These are phyloP conservation scores for Leccinum solheimii DNA, from an alignment of 1,284 basidiomycete genomes.

Conservation along the genomic window DNA sequence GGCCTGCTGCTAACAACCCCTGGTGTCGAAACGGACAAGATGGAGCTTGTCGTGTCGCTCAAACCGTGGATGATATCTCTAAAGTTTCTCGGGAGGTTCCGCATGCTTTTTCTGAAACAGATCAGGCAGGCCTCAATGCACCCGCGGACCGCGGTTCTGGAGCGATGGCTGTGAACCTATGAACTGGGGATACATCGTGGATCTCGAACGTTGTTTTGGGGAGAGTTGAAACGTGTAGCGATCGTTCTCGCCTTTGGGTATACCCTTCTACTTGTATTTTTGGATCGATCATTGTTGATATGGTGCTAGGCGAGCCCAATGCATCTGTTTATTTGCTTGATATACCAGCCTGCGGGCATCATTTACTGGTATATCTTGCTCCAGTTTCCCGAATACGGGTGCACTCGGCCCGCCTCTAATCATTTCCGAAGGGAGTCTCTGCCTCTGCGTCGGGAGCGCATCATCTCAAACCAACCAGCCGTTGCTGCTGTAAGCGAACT, in stretches of 20 bases:
- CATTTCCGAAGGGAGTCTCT: too few relatives aligned
- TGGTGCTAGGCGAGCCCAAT: conserved; percentile 68
- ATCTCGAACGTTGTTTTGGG: too few relatives aligned
- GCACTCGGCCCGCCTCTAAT: too few relatives aligned
- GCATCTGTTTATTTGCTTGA: conserved; percentile 87
- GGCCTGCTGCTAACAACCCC: conserved; percentile 53
- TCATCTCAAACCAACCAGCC: too few relatives aligned
- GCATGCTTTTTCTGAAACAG: conserved; percentile 89
- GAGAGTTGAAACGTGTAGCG: too few relatives aligned
- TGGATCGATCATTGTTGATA: conserved; percentile 3
- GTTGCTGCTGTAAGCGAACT: too few relatives aligned
- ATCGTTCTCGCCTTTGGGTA: conserved; percentile 39
- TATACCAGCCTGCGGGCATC: conserved; percentile 29
- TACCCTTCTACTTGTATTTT: conserved; percentile 15
- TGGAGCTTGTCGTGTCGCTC: conserved; percentile 80
- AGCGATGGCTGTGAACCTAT: conserved; percentile 96
- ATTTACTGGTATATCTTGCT: too few relatives aligned
- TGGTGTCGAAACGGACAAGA: conserved; percentile 80
- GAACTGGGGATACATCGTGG: conserved; percentile 63
- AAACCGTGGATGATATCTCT: conserved; percentile 97
- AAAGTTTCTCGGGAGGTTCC: conserved; percentile 91
- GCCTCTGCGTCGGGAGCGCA: conserved; percentile 36
- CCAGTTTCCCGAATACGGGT: too few relatives aligned
- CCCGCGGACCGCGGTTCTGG: conserved; percentile 79
- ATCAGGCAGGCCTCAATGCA: conserved; percentile 96